These are phyloP conservation scores for Phyllosticta citrichinensis DNA, from an alignment of 2,329 filamentous ascomycete genomes.

Conservation along the genomic window DNA sequence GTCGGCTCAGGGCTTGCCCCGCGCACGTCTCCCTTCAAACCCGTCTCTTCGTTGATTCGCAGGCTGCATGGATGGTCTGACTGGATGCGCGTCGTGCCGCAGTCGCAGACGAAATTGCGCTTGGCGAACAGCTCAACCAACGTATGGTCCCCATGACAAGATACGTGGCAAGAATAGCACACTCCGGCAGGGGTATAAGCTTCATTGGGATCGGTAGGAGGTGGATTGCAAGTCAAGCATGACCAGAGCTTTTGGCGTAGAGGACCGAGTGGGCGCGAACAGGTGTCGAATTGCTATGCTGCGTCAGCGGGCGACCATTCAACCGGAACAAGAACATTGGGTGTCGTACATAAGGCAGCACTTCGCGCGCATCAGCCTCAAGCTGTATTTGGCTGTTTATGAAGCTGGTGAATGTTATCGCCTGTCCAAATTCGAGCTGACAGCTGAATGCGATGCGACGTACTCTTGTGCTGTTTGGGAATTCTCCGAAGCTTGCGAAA, in stretches of 20 bases:
- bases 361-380: slow-evolving; percentile 90
- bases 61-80: slow-evolving; percentile 63
- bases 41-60: slow-evolving; percentile 61
- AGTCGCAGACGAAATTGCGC: slow-evolving; percentile 93
- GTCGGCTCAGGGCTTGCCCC: slow-evolving; percentile 60
- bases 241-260: slow-evolving; percentile 84
- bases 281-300: slow-evolving; percentile 76
- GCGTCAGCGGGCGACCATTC: slow-evolving; percentile 13
- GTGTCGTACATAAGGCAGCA: slow-evolving; percentile 70
- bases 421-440: slow-evolving; percentile 1
- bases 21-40: slow-evolving; percentile 64
- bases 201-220: slow-evolving; percentile 52
- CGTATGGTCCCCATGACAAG: slow-evolving; percentile 90
- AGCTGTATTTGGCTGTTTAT: slow-evolving; percentile 82
- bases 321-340: slow-evolving; percentile 1
- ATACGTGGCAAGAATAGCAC: slow-evolving; percentile 94
- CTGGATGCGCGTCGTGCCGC: slow-evolving; percentile 73
- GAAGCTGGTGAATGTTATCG: slow-evolving; percentile 46
- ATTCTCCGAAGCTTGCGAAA: slow-evolving; percentile 38
- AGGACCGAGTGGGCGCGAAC: slow-evolving; percentile 80
- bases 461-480: slow-evolving; percentile 46
- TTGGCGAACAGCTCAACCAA: slow-evolving; percentile 95
- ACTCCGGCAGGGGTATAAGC: slow-evolving; percentile 68
- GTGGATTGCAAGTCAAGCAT: slow-evolving; percentile 86
- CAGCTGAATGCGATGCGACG: slow-evolving; percentile 9